phyloP scores from a whole-genome alignment of 192 early-diverging fungal species.

The Coemansia reversa region DNA sequence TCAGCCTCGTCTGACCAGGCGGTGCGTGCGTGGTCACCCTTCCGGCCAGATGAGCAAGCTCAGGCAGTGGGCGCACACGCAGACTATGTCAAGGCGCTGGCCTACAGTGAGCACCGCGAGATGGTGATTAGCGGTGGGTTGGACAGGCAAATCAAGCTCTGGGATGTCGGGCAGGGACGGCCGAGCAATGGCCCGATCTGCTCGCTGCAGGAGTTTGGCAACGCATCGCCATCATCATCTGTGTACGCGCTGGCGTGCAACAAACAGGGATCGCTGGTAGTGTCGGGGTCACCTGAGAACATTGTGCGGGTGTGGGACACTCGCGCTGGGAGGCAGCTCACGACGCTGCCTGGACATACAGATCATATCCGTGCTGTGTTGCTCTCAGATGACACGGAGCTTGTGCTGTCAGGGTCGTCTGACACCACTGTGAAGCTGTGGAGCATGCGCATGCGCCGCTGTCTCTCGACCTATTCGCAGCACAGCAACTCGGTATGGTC shows the following conservation, averaged over 20 bases:
- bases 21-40: slow-evolving; percentile 65
- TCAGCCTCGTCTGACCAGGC: slow-evolving; percentile 93
- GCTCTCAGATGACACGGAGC: slow-evolving; percentile 83
- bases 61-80: slow-evolving; percentile 73
- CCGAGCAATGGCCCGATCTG: slow-evolving; percentile 50
- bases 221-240: slow-evolving; percentile 55
- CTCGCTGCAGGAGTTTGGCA: slow-evolving; percentile 46
- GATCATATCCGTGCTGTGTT: slow-evolving; percentile 91
- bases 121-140: slow-evolving; percentile 91
- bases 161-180: slow-evolving; percentile 75
- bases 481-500: slow-evolving; percentile 90
- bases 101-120: slow-evolving; percentile 65
- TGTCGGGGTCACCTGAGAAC: slow-evolving; percentile 92
- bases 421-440: slow-evolving; percentile 98
- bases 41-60: slow-evolving; percentile 35
- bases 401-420: slow-evolving; percentile 86
- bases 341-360: slow-evolving; percentile 87
- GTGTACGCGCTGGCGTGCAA: slow-evolving; percentile 89
- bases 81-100: slow-evolving; percentile 91
- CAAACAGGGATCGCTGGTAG: slow-evolving; percentile 73
- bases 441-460: slow-evolving; percentile 84
- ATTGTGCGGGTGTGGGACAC: slow-evolving; percentile 91
- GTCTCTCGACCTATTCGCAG: slow-evolving; percentile 86
- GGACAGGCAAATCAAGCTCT: slow-evolving; percentile 83
- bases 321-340: slow-evolving; percentile 66